These are phyloP conservation scores for Cryptosporidium parvum DNA, from an alignment of 169 alveolate species.

Conservation along the genomic window DNA sequence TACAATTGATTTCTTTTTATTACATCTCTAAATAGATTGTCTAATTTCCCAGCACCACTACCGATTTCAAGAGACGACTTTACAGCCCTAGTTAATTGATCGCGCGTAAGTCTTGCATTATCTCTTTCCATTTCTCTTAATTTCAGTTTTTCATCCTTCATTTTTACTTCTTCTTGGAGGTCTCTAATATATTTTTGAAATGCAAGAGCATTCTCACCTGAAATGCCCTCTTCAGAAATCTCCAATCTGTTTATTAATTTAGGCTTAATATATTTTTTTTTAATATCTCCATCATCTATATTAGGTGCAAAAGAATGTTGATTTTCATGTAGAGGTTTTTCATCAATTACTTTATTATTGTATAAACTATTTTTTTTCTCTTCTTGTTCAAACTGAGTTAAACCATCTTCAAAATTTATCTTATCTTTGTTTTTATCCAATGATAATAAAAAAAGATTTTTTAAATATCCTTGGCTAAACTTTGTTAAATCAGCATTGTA, in stretches of 20 bases:
- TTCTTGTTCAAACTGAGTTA: not conserved
- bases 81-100: constrained; percentile 72
- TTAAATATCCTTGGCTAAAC: constrained; percentile 23
- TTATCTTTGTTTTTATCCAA: not conserved
- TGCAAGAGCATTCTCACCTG: constrained; percentile 76
- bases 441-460: constrained; percentile 37
- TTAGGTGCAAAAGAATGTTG: not conserved
- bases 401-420: not conserved
- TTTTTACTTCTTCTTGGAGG: constrained; percentile 70
- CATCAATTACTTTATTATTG: not conserved
- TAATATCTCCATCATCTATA: not conserved
- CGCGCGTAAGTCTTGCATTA: constrained; percentile 70
- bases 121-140: constrained; percentile 76
- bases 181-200: constrained; percentile 68
- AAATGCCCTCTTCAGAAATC: constrained; percentile 57
- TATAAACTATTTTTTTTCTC: not conserved
- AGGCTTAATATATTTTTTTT: constrained; percentile 46
- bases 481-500: constrained; percentile 9
- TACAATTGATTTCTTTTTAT: constrained; percentile 10
- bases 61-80: constrained; percentile 69
- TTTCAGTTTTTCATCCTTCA: constrained; percentile 70
- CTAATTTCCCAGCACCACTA: constrained; percentile 62
- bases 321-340: not conserved
- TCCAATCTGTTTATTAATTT: constrained; percentile 59
- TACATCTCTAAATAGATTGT: constrained; percentile 15